These are phyloP conservation scores for Patellifolia procumbens DNA, from an alignment of 179 eudicot species.

Conservation along the genomic window DNA sequence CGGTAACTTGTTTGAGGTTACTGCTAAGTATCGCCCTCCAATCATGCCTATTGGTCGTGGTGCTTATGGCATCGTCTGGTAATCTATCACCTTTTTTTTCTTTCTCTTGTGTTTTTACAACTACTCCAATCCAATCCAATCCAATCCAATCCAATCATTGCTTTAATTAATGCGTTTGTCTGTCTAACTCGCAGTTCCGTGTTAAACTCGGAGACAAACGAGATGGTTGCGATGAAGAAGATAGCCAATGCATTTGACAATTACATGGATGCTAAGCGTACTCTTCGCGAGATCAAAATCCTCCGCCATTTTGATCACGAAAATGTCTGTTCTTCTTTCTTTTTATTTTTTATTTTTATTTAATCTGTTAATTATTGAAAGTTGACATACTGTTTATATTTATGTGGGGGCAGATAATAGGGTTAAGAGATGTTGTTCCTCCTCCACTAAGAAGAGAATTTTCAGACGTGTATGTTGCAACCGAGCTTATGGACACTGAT, in stretches of 20 bases:
- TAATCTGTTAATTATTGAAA: neutral
- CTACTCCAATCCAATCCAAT: too few species aligned
- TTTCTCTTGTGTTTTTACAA: too few species aligned
- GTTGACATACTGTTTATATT: neutral
- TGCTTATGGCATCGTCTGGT: conserved; percentile 96
- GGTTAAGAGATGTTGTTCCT: conserved; percentile 74
- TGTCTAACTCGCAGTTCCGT: conserved; percentile 71
- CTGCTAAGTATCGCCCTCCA: conserved; percentile 82
- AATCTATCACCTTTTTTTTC: conserved; percentile 2
- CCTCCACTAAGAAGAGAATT: conserved; percentile 79
- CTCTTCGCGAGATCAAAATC: conserved; percentile 86
- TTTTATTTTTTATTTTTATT: neutral
- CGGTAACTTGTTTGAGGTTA: conserved; percentile 66
- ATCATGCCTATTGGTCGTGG: conserved; percentile 96
- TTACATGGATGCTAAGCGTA: conserved; percentile 85
- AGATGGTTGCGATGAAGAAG: conserved; percentile 91
- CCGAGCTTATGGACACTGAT: conserved; percentile 96
- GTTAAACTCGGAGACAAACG: conserved; percentile 70
- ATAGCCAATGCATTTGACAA: conserved; percentile 86
- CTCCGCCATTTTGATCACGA: conserved; percentile 90
- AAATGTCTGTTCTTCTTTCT: conserved; percentile 45
- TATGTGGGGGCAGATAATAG: conserved; percentile 54
- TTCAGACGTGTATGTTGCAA: conserved; percentile 79
- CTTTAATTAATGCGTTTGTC: too few species aligned
- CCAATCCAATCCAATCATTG: too few species aligned